Conservation (phyloP, 1,139 yeast species). For the Yamadazyma trypodendri region DNA sequence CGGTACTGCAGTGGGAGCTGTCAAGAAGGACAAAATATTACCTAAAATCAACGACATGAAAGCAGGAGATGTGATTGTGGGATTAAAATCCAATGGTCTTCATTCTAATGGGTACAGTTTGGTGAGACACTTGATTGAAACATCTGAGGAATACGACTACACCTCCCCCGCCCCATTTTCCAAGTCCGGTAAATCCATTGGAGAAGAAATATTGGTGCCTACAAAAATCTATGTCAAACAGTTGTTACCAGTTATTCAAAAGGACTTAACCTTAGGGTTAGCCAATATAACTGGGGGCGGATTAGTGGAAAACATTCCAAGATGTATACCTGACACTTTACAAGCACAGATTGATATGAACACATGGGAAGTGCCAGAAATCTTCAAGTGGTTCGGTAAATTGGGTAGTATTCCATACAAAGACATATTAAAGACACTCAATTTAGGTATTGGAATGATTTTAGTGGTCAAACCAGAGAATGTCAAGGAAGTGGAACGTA, state of each 20-base stretch:
- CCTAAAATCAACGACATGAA: conserved; percentile 69
- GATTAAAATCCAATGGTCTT: conserved; percentile 86
- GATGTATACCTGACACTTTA: conserved; percentile 81
- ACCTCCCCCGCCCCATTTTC: conserved; percentile 83
- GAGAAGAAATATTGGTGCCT: conserved; percentile 83
- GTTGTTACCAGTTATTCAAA: conserved; percentile 68
- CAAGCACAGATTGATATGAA: conserved; percentile 79
- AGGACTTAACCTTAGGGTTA: conserved; percentile 74
- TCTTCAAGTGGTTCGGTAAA: conserved; percentile 91
- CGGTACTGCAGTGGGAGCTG: conserved; percentile 99
- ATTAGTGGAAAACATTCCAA: conserved; percentile 90
- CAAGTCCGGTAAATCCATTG: conserved; percentile 66
- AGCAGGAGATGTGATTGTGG: conserved; percentile 79
- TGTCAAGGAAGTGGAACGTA: conserved; percentile 54
- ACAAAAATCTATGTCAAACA: conserved; percentile 95
- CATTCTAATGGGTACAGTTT: conserved; percentile 97
- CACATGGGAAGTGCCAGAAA: conserved; percentile 80
- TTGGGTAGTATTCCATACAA: conserved; percentile 85
- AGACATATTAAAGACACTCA: conserved; percentile 88
- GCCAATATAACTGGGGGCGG: conserved; percentile 99
- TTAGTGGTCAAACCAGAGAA: conserved; percentile 69
- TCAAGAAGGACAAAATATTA: conserved; percentile 68
- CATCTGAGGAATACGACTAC: conserved; percentile 65
- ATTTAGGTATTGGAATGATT: conserved; percentile 97
- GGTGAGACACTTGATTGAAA: conserved; percentile 90